Evolutionary conservation across 2,329 filamentous ascomycete genomes (phyloP).

Genomic region (Sporothrix pallida): DNA sequence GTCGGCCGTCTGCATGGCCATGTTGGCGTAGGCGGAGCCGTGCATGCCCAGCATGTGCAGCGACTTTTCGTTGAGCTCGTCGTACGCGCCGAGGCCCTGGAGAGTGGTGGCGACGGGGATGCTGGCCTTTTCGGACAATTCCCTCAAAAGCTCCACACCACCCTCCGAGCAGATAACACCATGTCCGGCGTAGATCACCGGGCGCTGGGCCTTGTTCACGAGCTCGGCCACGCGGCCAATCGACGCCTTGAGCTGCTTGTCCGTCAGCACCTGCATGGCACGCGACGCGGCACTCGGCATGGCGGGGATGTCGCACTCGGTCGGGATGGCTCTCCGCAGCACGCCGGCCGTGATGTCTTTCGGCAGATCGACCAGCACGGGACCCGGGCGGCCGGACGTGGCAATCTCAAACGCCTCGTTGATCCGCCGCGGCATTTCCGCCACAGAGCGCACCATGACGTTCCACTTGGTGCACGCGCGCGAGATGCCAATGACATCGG

Average conservation of each 20-base stretch:
- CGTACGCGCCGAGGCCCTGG: slow-evolving; percentile 88
- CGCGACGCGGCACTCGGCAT: slow-evolving; percentile 86
- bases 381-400: slow-evolving; percentile 89
- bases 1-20: slow-evolving; percentile 97
- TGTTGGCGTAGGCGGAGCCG: slow-evolving; percentile 94
- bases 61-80: slow-evolving; percentile 91
- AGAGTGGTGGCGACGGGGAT: slow-evolving; percentile 97
- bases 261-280: slow-evolving; percentile 74
- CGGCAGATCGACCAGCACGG: slow-evolving; percentile 92
- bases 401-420: slow-evolving; percentile 99
- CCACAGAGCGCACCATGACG: slow-evolving; percentile 95
- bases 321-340: slow-evolving; percentile 82
- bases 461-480: slow-evolving; percentile 99
- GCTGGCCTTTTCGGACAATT: slow-evolving; percentile 85
- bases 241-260: slow-evolving; percentile 73
- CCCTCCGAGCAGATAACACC: slow-evolving; percentile 82
- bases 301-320: slow-evolving; percentile 72
- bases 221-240: slow-evolving; percentile 79
- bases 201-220: slow-evolving; percentile 89
- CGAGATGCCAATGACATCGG: slow-evolving; percentile 91
- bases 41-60: slow-evolving; percentile 99
- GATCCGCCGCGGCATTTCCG: slow-evolving; percentile 89
- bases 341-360: slow-evolving; percentile 94
- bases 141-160: slow-evolving; percentile 78
- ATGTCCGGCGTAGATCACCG: slow-evolving; percentile 92